Conservation (phyloP, 1,284 basidiomycete genomes). For the Tremellales sp. region DNA sequence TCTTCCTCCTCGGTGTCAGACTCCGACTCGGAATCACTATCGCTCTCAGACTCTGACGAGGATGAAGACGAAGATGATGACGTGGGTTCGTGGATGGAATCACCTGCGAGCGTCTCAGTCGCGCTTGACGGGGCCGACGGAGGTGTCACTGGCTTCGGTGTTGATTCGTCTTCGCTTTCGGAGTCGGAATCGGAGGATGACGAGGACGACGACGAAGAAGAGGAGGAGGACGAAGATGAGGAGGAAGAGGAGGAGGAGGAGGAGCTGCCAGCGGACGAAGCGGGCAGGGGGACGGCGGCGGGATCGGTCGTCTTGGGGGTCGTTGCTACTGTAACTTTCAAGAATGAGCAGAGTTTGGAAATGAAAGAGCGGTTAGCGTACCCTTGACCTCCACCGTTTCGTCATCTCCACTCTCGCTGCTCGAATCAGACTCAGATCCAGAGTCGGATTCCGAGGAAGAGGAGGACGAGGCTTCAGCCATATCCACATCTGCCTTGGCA, state of each 20-base stretch:
- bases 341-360: background rate
- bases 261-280: slow-evolving; percentile 2
- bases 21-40: slow-evolving; percentile 12
- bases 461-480: slow-evolving; percentile 4
- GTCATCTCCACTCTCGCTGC: slow-evolving; percentile 1
- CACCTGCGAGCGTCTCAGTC: too few relatives aligned
- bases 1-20: slow-evolving; percentile 15
- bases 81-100: too few relatives aligned
- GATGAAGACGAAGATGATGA: slow-evolving; percentile 3
- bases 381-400: slow-evolving; percentile 5
- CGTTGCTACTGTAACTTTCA: background rate
- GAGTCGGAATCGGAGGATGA: background rate
- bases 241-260: slow-evolving; percentile 8
- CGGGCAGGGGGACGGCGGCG: slow-evolving; percentile 6
- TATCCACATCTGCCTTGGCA: background rate
- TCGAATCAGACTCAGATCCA: slow-evolving; percentile 11
- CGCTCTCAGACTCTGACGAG: slow-evolving; percentile 1
- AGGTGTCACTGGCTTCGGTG: slow-evolving; percentile 1
- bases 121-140: too few relatives aligned
- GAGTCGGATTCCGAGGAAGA: slow-evolving; percentile 4
- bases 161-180: background rate
- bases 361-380: background rate
- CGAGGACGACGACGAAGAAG: slow-evolving; percentile 7
- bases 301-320: slow-evolving; percentile 7
- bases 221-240: slow-evolving; percentile 2